Evolutionary conservation across 2,329 filamentous ascomycete species (phyloP), one percentile per base, ranked within the genome.

Genomic region (Bisporella sp.): DNA sequence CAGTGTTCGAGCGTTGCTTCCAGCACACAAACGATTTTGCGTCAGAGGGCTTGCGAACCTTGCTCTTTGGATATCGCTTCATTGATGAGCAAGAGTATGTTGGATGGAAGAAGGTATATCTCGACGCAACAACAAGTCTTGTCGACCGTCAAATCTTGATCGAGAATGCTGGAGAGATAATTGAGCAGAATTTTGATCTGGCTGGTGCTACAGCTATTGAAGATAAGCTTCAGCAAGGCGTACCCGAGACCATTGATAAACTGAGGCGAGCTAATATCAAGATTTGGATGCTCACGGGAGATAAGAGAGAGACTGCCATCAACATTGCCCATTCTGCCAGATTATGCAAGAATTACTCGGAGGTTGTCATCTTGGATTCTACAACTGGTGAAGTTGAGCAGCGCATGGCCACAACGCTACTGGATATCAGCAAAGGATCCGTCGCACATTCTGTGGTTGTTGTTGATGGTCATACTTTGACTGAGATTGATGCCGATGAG

Each of bases 231-330:
- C 91, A 96, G 64, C 79, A 84, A 48, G 91, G 90, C 6, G 91
- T 96, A 0, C 90, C 91, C 0, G 89, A 95, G 64, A 88, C 91
- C 0, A 93, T 96, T 53, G 90, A 96, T 65, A 93, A 91, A 68
- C 74, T 96, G 9, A 81, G 87, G 33, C 78, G 90, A 8, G 91
- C 90, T 1, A 89, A 6, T 54, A 92, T 96, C 71, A 95, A 92
- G 66, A 81, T 96, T 54, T 96, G 90, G 91, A 96, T 96, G 90
- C 74, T 96, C 41, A 96, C 91, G 0, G 91, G 91, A 30, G 91
- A 96, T 66, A 95, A 95, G 68, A 79, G 89, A 37, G 90, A 95
- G 70, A 95, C 89, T 0, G 89, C 89, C 33, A 92, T 95, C 69
- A 95, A 95, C 61, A 92, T 95, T 55, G 89, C 87, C 0, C 85